phyloP scores from a whole-genome alignment of 2,329 filamentous ascomycete species.

The Monosporascus sp. region DNA sequence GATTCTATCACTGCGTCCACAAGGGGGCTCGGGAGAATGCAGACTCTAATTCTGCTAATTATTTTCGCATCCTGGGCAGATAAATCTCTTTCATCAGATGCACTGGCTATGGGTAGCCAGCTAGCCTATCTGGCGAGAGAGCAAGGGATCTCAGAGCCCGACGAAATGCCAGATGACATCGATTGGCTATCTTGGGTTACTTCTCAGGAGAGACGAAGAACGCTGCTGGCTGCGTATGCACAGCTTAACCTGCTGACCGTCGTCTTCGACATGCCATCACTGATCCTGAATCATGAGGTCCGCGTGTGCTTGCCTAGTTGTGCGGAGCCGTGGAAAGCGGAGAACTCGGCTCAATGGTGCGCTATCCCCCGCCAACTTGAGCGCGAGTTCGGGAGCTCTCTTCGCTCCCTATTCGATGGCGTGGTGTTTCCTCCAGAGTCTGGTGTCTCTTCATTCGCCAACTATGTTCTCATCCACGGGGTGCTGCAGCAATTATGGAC shows the following conservation, averaged over 20 bases:
- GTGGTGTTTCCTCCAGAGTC: slow-evolving; percentile 9
- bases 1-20: background rate
- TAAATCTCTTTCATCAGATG: slow-evolving; percentile 14
- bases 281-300: slow-evolving; percentile 50
- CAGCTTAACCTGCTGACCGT: slow-evolving; percentile 56
- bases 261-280: slow-evolving; percentile 55
- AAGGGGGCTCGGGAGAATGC: slow-evolving; percentile 28
- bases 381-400: slow-evolving; percentile 26
- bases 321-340: slow-evolving; percentile 50
- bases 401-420: slow-evolving; percentile 25
- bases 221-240: slow-evolving; percentile 45
- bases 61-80: slow-evolving; percentile 21
- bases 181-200: slow-evolving; percentile 51
- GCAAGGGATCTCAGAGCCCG: slow-evolving; percentile 3
- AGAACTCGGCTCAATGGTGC: slow-evolving; percentile 44
- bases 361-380: slow-evolving; percentile 21
- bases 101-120: slow-evolving; percentile 17
- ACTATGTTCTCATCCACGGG: slow-evolving; percentile 49
- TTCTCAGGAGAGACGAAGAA: slow-evolving; percentile 45
- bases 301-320: slow-evolving; percentile 49
- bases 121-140: slow-evolving; percentile 9
- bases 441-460: slow-evolving; percentile 44
- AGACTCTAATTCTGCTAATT: slow-evolving; percentile 32
- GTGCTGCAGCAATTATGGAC: slow-evolving; percentile 51
- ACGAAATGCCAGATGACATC: slow-evolving; percentile 32